Evolutionary conservation across 129 eudicot species (phyloP), one percentile per base, ranked within the genome.

Genomic region (Pittosporum tobira): DNA sequence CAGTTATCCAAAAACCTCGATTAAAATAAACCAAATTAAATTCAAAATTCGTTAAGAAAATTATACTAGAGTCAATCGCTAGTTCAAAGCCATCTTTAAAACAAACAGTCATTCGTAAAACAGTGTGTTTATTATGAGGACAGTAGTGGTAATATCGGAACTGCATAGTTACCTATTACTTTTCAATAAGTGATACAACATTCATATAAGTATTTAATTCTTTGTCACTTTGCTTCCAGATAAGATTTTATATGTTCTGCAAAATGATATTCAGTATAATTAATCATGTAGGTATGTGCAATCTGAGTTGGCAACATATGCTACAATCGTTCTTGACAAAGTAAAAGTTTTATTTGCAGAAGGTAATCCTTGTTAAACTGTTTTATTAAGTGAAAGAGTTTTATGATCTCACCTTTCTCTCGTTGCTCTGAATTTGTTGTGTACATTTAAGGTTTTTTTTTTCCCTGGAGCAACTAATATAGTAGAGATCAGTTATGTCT

Each of bases 341-440:
- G 70, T 73, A n/a, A 77, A n/a, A 69, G 31, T 89, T 89, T 71
- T 71, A 79, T 70, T 91, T 89, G 64, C 97, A 89, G 77, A 89
- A 89, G 97, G 97, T 89, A 80, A 80, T n/a, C n/a, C n/a, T n/a
- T 46, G 14, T 51, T 48, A 30, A 37, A 55, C n/a, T 55, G 27
- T 29, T 3, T 4, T 52, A 54, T 54, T 1, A 0, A 30, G 43
- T 18, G 25, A 29, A 7, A n/a, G n/a, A n/a, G n/a, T n/a, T n/a
- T n/a, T n/a, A 54, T 30, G 19, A 3, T 24, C 30, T 5, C 19
- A 16, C 19, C 6, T 51, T 24, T 23, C 56, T 22, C 30, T 26
- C 6, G 3, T 23, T 11, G 1, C 10, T 23, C n/a, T 23, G 3
- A 48, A 20, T 48, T 48, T 48, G 11, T 16, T 20, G 27, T 1